A percentile compares a stretch with the other conserved stretches of the same genome.
Conservation (phyloP, 768 basidiomycete genomes). For the Rhizopogon sp. region DNA sequence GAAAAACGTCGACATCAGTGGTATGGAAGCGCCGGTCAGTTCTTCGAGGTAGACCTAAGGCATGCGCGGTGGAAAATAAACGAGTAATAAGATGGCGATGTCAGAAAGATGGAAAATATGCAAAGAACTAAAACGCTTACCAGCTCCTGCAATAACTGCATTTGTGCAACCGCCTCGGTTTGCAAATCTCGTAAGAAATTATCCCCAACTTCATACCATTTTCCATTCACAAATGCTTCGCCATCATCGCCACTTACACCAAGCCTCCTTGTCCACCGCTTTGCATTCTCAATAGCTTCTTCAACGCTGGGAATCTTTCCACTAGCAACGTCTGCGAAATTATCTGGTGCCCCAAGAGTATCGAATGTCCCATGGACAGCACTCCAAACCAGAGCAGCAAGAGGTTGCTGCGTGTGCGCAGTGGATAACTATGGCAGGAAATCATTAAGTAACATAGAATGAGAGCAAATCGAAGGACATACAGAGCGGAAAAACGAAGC, state of each 20-base stretch:
- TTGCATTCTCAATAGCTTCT: slow-evolving; percentile 37
- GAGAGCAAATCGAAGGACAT: background rate
- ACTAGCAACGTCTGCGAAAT: slow-evolving; percentile 37
- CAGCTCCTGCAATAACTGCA: slow-evolving; percentile 70
- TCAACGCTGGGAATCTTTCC: slow-evolving; percentile 20
- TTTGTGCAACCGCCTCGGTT: slow-evolving; percentile 48
- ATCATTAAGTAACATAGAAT: background rate
- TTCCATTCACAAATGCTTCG: slow-evolving; percentile 88
- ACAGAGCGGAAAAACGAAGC: slow-evolving; percentile 28
- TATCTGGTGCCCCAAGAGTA: slow-evolving; percentile 28
- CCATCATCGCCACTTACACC: slow-evolving; percentile 37
- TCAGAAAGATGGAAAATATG: background rate
- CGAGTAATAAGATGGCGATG: background rate
- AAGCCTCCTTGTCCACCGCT: slow-evolving; percentile 55
- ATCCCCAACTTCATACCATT: slow-evolving; percentile 44
- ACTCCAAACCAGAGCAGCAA: slow-evolving; percentile 38
- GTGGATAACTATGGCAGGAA: slow-evolving; percentile 31
- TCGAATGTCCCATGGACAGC: slow-evolving; percentile 35
- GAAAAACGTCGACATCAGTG: slow-evolving; percentile 69
- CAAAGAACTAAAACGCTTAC: slow-evolving; percentile 30
- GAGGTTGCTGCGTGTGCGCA: slow-evolving; percentile 26
- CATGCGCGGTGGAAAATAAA: background rate
- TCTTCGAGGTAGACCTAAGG: slow-evolving; percentile 52
- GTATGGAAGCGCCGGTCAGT: slow-evolving; percentile 47
- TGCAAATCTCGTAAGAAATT: slow-evolving; percentile 64